These are phyloP conservation scores for Persicaria tinctoria DNA, from an alignment of 148 eudicot species.

Conservation along the genomic window DNA sequence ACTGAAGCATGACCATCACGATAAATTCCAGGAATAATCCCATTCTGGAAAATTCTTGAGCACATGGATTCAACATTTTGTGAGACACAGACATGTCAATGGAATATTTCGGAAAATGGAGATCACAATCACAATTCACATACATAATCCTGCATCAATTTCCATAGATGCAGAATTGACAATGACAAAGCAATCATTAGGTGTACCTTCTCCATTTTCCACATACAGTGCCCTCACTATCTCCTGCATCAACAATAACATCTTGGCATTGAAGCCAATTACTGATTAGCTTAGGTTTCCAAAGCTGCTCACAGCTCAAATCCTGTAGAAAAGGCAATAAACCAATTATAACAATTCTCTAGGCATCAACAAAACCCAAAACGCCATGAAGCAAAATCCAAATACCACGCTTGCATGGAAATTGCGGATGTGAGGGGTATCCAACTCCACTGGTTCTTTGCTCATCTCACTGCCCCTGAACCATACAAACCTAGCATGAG, in stretches of 20 bases:
- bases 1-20: neutral
- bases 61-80: neutral
- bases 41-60: neutral
- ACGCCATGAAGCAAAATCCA: neutral
- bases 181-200: neutral
- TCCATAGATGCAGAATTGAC: neutral
- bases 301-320: constrained; percentile 28
- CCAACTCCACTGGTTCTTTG: constrained; percentile 40
- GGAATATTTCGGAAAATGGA: neutral
- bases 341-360: constrained; percentile 7
- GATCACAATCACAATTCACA: no score
- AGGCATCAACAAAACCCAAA: constrained; percentile 1
- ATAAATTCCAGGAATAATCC: neutral
- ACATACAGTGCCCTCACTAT: constrained; percentile 63
- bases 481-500: constrained; percentile 9
- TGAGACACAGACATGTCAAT: neutral
- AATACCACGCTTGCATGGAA: constrained; percentile 38
- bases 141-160: no score
- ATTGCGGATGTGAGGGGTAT: constrained; percentile 23
- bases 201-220: constrained; percentile 97
- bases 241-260: constrained; percentile 48
- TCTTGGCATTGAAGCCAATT: constrained; percentile 94
- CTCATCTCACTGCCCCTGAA: constrained; percentile 43
- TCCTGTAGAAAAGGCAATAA: constrained; percentile 30
- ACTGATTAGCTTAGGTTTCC: constrained; percentile 47